A percentile compares a stretch with the other conserved stretches of the same genome.
Conservation (phyloP, 192 early-diverging fungal species). For the Entomortierella beljakovae region DNA sequence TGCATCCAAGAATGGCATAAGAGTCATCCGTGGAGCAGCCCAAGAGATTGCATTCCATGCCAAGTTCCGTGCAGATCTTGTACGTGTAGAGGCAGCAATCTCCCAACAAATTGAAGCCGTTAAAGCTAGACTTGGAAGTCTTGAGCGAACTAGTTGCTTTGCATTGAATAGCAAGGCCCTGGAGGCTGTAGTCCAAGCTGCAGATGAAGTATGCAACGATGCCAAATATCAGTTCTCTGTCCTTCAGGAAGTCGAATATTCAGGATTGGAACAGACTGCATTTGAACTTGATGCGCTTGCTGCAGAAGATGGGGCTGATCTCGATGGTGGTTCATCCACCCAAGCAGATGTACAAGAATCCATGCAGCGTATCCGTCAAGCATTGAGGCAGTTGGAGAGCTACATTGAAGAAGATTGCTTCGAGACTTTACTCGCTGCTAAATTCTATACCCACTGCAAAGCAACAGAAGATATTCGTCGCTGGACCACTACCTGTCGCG, state of each 20-base stretch:
- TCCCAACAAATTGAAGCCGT: conserved; percentile 51
- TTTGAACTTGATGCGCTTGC: conserved; percentile 45
- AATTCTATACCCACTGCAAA: conserved; percentile 54
- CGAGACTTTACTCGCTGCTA: conserved; percentile 47
- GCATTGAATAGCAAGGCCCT: conserved; percentile 45
- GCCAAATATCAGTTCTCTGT: conserved; percentile 48
- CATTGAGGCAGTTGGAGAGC: conserved; percentile 24
- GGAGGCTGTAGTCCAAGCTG: conserved; percentile 29
- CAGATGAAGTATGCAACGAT: conserved; percentile 38
- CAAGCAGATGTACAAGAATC: conserved; percentile 40
- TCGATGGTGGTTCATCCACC: conserved; percentile 13
- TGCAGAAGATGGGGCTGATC: conserved; percentile 1
- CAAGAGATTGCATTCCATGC: conserved; percentile 52
- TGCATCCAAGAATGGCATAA: conserved; percentile 27
- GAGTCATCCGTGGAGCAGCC: conserved; percentile 39
- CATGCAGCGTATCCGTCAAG: conserved; percentile 43
- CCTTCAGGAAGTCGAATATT: conserved; percentile 50
- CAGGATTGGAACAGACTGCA: conserved; percentile 36
- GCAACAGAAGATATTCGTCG: conserved; percentile 53
- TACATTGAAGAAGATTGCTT: conserved; percentile 53
- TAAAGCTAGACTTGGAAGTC: conserved; percentile 36
- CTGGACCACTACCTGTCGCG: conserved; percentile 52
- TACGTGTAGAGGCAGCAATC: conserved; percentile 48
- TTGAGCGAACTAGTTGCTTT: conserved; percentile 53
- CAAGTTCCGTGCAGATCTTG: conserved; percentile 52